Evolutionary conservation across 306 rosid species (phyloP).

Genomic region (Vachellia pachyceras): DNA sequence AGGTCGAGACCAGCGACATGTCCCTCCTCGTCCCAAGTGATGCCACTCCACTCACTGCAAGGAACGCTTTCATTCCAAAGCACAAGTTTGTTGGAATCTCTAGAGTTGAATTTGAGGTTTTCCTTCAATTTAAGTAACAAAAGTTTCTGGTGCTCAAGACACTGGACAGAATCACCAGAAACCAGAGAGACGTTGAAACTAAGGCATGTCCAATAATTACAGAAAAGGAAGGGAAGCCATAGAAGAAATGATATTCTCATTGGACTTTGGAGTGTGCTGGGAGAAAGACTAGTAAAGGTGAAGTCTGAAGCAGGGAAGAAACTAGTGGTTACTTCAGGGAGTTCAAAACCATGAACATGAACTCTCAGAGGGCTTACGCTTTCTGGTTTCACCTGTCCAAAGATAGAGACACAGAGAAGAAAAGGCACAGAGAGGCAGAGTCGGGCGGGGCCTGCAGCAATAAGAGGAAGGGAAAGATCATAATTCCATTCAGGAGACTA

Average conservation of each 20-base stretch:
- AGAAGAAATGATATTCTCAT: conserved; percentile 1
- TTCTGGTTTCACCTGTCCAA: background rate
- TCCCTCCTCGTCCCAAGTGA: conserved; percentile 32
- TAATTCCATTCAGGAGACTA: background rate
- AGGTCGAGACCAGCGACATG: background rate
- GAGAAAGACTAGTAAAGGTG: background rate
- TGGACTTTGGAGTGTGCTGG: background rate
- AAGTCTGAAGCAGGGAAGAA: background rate
- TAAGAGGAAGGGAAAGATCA: background rate
- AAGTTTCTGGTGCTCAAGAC: conserved; percentile 35
- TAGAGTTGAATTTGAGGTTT: background rate
- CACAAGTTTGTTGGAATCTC: background rate
- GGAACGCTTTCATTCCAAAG: conserved; percentile 32
- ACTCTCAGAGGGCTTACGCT: background rate
- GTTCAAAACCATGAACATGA: background rate
- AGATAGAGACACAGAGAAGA: background rate
- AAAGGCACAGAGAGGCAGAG: background rate
- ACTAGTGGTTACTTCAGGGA: background rate
- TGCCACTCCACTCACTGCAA: conserved; percentile 50
- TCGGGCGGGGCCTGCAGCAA: background rate
- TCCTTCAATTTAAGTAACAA: conserved; percentile 43
- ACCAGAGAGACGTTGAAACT: background rate
- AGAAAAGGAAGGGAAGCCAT: background rate
- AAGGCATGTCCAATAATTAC: background rate
- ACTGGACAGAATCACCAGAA: conserved; percentile 8